phyloP scores from a whole-genome alignment of 192 early-diverging fungal genomes.

The Geranomyces michiganensis region DNA sequence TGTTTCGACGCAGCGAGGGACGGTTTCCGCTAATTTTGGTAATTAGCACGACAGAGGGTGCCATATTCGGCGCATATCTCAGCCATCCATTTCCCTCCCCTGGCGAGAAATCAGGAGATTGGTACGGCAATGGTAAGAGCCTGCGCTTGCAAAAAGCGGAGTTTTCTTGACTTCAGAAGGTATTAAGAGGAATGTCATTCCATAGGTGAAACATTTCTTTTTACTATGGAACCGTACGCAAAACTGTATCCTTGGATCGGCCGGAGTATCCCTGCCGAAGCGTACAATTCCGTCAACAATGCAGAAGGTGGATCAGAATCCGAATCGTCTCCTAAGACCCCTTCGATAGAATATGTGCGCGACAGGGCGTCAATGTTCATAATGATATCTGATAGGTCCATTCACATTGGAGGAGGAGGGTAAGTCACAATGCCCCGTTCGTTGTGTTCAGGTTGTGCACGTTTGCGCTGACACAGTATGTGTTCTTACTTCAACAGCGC shows the following conservation, averaged over 20 bases:
- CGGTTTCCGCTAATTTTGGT: conserved; percentile 42
- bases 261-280: conserved; percentile 11
- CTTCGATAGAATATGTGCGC: conserved; percentile 25
- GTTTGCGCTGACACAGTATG: background rate
- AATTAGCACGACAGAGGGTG: conserved; percentile 40
- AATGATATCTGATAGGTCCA: conserved; percentile 39
- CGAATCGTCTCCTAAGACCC: background rate
- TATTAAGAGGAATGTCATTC: background rate
- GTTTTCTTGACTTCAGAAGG: background rate
- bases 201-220: conserved; percentile 51
- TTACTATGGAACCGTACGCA: conserved; percentile 45
- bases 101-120: conserved; percentile 34
- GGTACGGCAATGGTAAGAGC: conserved; percentile 47
- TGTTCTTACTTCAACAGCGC: conserved; percentile 21
- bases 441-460: background rate
- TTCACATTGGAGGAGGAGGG: conserved; percentile 50
- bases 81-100: conserved; percentile 34
- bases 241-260: conserved; percentile 55
- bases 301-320: background rate
- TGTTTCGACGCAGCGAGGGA: conserved; percentile 33
- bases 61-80: conserved; percentile 48
- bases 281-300: conserved; percentile 3
- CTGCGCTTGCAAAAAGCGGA: background rate
- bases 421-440: conserved; percentile 23
- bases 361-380: conserved; percentile 49